Evolutionary conservation across 1,284 basidiomycete species (phyloP), one percentile per base, ranked within the genome.

Genomic region (Phellinidium pouzarii): DNA sequence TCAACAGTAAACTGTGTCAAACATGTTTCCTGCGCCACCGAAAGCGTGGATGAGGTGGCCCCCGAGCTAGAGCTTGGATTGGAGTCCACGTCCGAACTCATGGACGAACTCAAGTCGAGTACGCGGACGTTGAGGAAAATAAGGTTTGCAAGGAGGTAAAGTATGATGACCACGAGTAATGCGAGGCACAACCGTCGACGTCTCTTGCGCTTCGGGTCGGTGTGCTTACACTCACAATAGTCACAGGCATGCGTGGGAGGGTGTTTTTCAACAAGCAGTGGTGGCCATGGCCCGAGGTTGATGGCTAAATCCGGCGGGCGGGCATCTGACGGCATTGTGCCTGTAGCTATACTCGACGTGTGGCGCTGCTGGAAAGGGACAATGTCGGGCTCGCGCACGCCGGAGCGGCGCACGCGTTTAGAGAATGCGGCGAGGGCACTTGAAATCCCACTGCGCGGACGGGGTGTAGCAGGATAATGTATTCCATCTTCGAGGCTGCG

Each of bases 1-100:
- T 77, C 70, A 42, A 77, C 59, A 17, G 63, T 68, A 60, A 72
- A 79, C 57, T 79, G 68, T 19, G 70, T 68, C 37, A 79, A 61
- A 59, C 77, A 79, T 57, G 72, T 67, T 53, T 72, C 66, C 26
- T 71, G 67, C 47, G 70, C 65, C 27, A 60, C 62, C 17, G 75
- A 73, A 27, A 77, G 67, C 12, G 61, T 61, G 42, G 60, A 57
- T 3, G 60, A 56, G 19, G 54, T 46, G 6, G 53, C 43, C 4
- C 31, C 31, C 7, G 51, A 27, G 29, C 44, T 41, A 4, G 65
- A 60, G 2, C 62, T 47, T 6, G 61, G 50, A 3, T 60, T 50
- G 6, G 59, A 49, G 22, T 58, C 48, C 5, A 59, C n/a, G 6
- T 52, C 29, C 11, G 57, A 40, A 26, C 54, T 57, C 5, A 54